Evolutionary conservation across 148 eudicot genomes (phyloP).

Genomic region (Dianthus caryophyllus): DNA sequence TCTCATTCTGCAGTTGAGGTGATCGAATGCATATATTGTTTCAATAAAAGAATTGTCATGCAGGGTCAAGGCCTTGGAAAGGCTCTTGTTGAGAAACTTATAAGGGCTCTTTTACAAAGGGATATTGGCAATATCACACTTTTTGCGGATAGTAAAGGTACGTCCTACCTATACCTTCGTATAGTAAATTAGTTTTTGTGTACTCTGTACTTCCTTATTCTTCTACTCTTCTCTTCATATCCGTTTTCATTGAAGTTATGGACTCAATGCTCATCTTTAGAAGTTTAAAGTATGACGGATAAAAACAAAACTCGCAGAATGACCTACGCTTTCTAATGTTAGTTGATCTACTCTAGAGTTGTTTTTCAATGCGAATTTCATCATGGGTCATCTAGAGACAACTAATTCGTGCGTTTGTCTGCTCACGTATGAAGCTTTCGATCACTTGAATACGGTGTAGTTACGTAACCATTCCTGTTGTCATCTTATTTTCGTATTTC

Average conservation of each 20-base stretch:
- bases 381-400: background rate
- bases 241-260: too few relatives aligned
- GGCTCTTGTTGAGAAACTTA: slow-evolving; percentile 87
- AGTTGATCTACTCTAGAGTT: background rate
- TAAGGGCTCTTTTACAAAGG: slow-evolving; percentile 84
- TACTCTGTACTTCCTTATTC: too few relatives aligned
- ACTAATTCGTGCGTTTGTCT: background rate
- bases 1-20: background rate
- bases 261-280: background rate
- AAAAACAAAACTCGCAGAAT: background rate
- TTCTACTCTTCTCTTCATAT: too few relatives aligned
- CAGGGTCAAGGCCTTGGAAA: slow-evolving; percentile 98
- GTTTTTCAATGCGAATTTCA: background rate
- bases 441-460: too few relatives aligned
- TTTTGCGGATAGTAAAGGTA: slow-evolving; percentile 93
- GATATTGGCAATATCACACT: slow-evolving; percentile 92
- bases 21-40: background rate
- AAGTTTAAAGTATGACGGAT: background rate
- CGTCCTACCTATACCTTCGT: background rate
- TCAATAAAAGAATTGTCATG: slow-evolving; percentile 16
- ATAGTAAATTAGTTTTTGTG: too few relatives aligned
- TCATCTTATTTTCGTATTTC: background rate
- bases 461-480: too few relatives aligned
- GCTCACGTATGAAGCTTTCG: too few relatives aligned
- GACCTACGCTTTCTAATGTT: background rate